Evolutionary conservation across 495 filamentous ascomycete species (phyloP).

Genomic region (Penicillium robsamsonii): DNA sequence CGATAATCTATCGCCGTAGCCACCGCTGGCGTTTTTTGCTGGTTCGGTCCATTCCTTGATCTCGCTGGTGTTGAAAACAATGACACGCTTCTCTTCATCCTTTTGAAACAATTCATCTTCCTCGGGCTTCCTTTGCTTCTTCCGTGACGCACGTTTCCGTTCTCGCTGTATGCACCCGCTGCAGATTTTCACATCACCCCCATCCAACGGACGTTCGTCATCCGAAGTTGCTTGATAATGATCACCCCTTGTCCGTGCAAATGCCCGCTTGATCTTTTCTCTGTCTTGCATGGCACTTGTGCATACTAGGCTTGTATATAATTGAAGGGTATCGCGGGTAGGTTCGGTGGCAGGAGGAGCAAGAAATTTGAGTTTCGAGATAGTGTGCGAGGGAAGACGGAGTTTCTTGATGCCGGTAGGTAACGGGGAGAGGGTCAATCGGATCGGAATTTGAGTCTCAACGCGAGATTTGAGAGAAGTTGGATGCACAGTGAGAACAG

Average conservation of each 20-base stretch:
- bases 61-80: conserved; percentile 93
- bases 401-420: conserved; percentile 72
- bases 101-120: conserved; percentile 77
- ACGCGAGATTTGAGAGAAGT: conserved; percentile 82
- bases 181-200: conserved; percentile 85
- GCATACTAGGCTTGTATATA: conserved; percentile 80
- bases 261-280: conserved; percentile 58
- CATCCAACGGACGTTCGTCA: conserved; percentile 71
- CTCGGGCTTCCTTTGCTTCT: conserved; percentile 81
- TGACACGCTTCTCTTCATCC: conserved; percentile 73
- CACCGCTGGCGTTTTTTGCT: conserved; percentile 35
- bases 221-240: conserved; percentile 41
- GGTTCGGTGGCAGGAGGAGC: conserved; percentile 60
- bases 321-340: conserved; percentile 71
- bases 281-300: conserved; percentile 87
- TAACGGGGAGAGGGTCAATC: conserved; percentile 67
- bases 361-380: conserved; percentile 86
- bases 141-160: conserved; percentile 81
- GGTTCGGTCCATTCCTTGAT: conserved; percentile 78
- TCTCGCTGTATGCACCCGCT: conserved; percentile 78
- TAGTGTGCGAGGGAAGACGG: conserved; percentile 82
- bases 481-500: conserved; percentile 57
- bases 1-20: conserved; percentile 33
- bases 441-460: conserved; percentile 89
- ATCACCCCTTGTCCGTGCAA: conserved; percentile 61